phyloP scores from a whole-genome alignment of 805 yeast species.

The Schizosaccharomyces cryophilus region DNA sequence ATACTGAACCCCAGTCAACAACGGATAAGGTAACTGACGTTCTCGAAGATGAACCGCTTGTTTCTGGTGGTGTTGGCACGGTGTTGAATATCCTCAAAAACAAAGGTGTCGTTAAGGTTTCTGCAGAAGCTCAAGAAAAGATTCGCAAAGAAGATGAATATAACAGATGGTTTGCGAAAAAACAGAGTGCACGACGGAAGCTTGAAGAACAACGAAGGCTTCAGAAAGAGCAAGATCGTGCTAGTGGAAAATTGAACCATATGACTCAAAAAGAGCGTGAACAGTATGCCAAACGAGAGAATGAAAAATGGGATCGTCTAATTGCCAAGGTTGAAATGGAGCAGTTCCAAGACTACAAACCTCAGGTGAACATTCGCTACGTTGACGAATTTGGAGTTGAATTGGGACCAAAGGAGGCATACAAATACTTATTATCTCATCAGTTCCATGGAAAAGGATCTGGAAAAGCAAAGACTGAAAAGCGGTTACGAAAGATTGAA shows the following conservation, averaged over 20 bases:
- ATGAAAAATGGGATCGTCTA: slow-evolving; percentile 12
- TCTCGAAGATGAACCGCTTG: slow-evolving; percentile 8
- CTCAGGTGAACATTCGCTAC: slow-evolving; percentile 26
- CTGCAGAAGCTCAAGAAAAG: slow-evolving; percentile 8
- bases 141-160: slow-evolving; percentile 3
- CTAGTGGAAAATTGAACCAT: slow-evolving; percentile 9
- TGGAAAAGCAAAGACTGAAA: slow-evolving; percentile 16
- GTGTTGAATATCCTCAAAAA: slow-evolving; percentile 15
- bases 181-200: slow-evolving; percentile 5
- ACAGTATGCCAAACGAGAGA: slow-evolving; percentile 7
- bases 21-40: slow-evolving; percentile 1
- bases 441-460: slow-evolving; percentile 41
- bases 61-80: slow-evolving; percentile 16
- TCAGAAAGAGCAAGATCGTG: slow-evolving; percentile 8
- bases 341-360: slow-evolving; percentile 19
- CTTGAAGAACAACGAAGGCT: slow-evolving; percentile 7
- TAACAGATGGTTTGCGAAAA: slow-evolving; percentile 2
- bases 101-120: slow-evolving; percentile 12
- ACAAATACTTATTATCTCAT: slow-evolving; percentile 41
- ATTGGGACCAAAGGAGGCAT: slow-evolving; percentile 44
- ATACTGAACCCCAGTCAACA: slow-evolving; percentile 3
- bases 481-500: slow-evolving; percentile 12
- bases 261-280: slow-evolving; percentile 15
- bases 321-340: slow-evolving; percentile 12
- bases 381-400: slow-evolving; percentile 38